Percentiles rank a stretch among this genome's conserved stretches.
Evolutionary conservation across 2,329 filamentous ascomycete species (phyloP).

Genomic region (Cyphellophora europaea): DNA sequence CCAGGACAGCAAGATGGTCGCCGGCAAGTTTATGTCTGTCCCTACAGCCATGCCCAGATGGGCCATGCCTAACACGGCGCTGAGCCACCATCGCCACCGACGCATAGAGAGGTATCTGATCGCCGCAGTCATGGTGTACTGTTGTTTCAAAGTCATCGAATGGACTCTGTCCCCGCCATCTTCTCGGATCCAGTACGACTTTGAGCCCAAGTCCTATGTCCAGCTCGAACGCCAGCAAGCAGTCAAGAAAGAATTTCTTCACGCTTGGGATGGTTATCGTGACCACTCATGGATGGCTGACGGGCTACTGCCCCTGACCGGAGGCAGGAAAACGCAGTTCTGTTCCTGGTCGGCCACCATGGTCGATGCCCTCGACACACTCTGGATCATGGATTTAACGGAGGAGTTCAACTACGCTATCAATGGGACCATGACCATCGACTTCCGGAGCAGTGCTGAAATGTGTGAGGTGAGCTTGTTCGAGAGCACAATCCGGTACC

Average conservation of each 20-base stretch:
- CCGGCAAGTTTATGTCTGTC: too few species aligned
- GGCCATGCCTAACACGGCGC: too few species aligned
- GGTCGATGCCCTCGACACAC: constrained; percentile 51
- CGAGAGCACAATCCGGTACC: constrained; percentile 43
- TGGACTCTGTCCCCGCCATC: not conserved
- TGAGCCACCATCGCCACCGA: too few species aligned
- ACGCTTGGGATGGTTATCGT: constrained; percentile 8
- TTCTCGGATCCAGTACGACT: not conserved
- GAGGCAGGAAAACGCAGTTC: constrained; percentile 2
- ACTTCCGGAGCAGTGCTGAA: constrained; percentile 38
- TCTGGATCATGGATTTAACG: constrained; percentile 52
- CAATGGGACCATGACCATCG: constrained; percentile 40
- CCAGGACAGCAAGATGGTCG: too few species aligned
- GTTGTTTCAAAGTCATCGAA: not conserved
- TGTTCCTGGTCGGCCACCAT: constrained; percentile 49
- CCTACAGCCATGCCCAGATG: too few species aligned
- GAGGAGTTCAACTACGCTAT: constrained; percentile 49
- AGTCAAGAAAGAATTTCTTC: constrained; percentile 7
- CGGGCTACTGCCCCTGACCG: constrained; percentile 5
- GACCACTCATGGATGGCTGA: constrained; percentile 9
- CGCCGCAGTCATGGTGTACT: not conserved
- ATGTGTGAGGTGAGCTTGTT: constrained; percentile 33
- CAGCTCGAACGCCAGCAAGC: constrained; percentile 5
- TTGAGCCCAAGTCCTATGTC: not conserved
- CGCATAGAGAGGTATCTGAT: not conserved